Evolutionary conservation across 208 protist genomes (phyloP), one percentile per base, ranked within the genome.

Genomic region (Herpetomonas samuelpessoai): DNA sequence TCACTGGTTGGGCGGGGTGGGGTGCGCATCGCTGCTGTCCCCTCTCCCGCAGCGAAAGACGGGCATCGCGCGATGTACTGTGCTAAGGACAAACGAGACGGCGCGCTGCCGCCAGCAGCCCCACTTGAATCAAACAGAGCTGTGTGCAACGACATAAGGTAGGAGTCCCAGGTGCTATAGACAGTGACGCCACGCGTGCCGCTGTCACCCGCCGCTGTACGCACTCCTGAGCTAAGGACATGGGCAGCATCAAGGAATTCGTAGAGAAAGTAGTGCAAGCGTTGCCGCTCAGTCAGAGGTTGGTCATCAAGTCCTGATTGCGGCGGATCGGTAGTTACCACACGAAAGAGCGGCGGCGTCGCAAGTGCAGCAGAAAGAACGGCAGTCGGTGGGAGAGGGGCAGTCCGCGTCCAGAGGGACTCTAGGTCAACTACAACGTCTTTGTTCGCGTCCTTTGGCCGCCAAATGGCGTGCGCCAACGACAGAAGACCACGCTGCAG

Each of bases 301-400:
- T n/a, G n/a, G n/a, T n/a, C n/a, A n/a, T n/a, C n/a, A n/a, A n/a
- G n/a, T n/a, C n/a, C n/a, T n/a, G n/a, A n/a, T n/a, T n/a, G n/a
- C n/a, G n/a, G n/a, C n/a, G n/a, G n/a, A n/a, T n/a, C n/a, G n/a
- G n/a, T n/a, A n/a, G n/a, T n/a, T n/a, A 29, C 21, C 2, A 49
- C 52, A 0, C 39, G 39, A 26, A 74, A 60, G 18, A 89, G 45
- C 1, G 68, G 68, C 1, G 74, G 59, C 19, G 81, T 39, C 4
- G 79, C 62, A 50, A 80, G 80, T 45, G 79, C 58, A 31, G 78
- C 72, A n/a, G 84, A 68, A 4, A 88, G 19, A 24, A 78, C 80
- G 22, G 78, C 77, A 12, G 80, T 83, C 25, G 84, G 80, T 24
- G 78, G 71, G 14, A 84, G 7, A 24, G 80, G 84, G 19, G 80